Percentiles rank a stretch among this genome's conserved stretches.
Conservation (phyloP, 1,284 basidiomycete species). For the Phellopilus nigrolimitatus region DNA sequence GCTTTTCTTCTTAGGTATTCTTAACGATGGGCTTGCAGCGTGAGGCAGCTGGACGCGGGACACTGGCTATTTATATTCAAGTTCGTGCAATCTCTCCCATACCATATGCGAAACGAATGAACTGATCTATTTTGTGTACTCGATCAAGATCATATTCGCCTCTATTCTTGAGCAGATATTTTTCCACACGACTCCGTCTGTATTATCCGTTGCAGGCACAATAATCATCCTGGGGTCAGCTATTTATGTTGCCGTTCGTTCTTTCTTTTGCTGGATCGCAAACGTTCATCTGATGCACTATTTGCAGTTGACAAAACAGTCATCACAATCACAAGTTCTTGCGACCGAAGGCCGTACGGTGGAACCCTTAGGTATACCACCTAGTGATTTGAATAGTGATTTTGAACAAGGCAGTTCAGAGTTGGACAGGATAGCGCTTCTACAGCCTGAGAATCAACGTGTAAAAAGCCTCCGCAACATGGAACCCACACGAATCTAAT, state of each 20-base stretch:
- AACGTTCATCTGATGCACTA: not conserved
- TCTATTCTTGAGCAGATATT: constrained; percentile 52
- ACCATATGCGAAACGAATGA: not conserved
- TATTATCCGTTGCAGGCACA: constrained; percentile 50
- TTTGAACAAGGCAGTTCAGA: too few relatives aligned
- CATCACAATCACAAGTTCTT: too few relatives aligned
- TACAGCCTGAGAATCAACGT: too few relatives aligned
- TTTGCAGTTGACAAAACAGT: not conserved
- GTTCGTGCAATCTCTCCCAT: constrained; percentile 27
- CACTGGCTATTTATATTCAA: constrained; percentile 58
- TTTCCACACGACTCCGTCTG: constrained; percentile 47
- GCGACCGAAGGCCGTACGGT: too few relatives aligned
- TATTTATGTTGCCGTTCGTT: constrained; percentile 35
- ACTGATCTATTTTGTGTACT: not conserved
- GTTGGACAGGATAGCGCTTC: too few relatives aligned
- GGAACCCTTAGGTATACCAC: too few relatives aligned
- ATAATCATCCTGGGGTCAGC: constrained; percentile 50
- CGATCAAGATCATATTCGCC: constrained; percentile 65
- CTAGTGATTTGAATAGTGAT: too few relatives aligned
- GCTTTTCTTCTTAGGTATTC: constrained; percentile 34
- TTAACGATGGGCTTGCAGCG: constrained; percentile 61
- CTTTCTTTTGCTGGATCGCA: not conserved
- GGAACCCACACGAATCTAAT: too few relatives aligned
- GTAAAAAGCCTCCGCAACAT: too few relatives aligned
- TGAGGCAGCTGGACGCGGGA: constrained; percentile 57